Evolutionary conservation across 2,329 filamentous ascomycete species (phyloP), one percentile per base, ranked within the genome.

Genomic region (Apiospora phragmitis): DNA sequence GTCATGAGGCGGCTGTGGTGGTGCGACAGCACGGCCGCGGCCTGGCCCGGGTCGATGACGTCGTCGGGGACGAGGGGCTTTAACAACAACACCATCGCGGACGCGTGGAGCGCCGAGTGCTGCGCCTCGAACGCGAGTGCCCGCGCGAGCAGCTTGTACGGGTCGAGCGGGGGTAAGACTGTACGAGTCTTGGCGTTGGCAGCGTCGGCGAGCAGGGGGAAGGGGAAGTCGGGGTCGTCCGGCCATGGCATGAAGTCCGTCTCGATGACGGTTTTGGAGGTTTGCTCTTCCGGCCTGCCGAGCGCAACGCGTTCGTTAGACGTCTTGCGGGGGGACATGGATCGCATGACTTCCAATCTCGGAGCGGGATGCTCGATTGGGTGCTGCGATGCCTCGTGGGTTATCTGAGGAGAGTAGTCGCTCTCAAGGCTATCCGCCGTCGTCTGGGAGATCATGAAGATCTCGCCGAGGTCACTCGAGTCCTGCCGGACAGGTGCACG

Each of bases 211-310:
- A 72, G 75, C 9, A 81, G 71, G 0, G 85, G 84, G 71, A 88
- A 84, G 0, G 89, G 86, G 70, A 89, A 91, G 0, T 83, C 78
- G 1, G 87, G 86, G 71, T 91, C 90, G 26, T 86, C 81, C 0
- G 83, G 80, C 88, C 89, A 90, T 0, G 86, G 86, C 7, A 91
- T 81, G 72, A 87, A 91, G 75, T 91, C 90, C 0, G 82, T 85
- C 62, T 90, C 88, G 18, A 88, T 84, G 7, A 89, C 82, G 65
- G 80, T 79, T 14, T 81, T 81, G 5, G 82, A 80, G 11, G 77
- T 76, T 41, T 85, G 80, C 70, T 84, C 79, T 67, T 83, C 80
- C 2, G 79, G 81, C 9, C 77, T 77, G 18, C 72, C 72, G 35
- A 69, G 59, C 8, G 47, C 38, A 26, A 71, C 49, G 1, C 70